Evolutionary conservation across 805 yeast genomes (phyloP).

Genomic region (Zygotorulaspora florentina): DNA sequence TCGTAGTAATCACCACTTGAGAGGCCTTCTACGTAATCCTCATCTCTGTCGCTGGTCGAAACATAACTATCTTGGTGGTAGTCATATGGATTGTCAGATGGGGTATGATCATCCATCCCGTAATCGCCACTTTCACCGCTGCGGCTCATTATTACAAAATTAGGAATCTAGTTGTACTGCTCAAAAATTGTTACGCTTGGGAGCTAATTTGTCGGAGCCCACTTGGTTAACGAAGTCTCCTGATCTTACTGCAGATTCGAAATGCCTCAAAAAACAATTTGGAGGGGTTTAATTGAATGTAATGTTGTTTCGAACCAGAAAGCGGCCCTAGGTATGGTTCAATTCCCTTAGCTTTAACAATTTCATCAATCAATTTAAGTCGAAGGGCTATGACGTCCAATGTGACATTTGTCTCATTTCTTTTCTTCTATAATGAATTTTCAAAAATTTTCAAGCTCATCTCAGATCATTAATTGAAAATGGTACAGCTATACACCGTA

Average conservation of each 20-base stretch:
- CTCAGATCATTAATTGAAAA: constrained; percentile 12
- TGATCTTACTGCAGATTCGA: too few species aligned
- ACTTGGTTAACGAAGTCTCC: too few species aligned
- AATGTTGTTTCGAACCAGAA: too few species aligned
- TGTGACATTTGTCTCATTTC: constrained; percentile 4
- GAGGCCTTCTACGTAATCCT: constrained; percentile 6
- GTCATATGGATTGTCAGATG: constrained; percentile 11
- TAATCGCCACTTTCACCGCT: constrained; percentile 11
- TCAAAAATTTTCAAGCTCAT: constrained; percentile 19
- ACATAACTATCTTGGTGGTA: constrained; percentile 6
- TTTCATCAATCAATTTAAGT: background rate
- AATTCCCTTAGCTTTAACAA: constrained; percentile 1
- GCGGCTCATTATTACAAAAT: background rate
- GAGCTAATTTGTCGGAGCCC: too few species aligned
- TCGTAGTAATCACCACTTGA: constrained; percentile 13
- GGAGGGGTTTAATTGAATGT: too few species aligned
- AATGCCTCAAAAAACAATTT: too few species aligned
- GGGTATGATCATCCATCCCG: constrained; percentile 12
- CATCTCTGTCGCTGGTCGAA: constrained; percentile 10
- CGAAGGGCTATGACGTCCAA: background rate
- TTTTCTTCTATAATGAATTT: constrained; percentile 3
- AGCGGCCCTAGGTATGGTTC: too few species aligned
- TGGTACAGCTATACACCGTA: background rate
- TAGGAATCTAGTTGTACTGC: too few species aligned
- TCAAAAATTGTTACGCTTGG: too few species aligned